phyloP scores from a whole-genome alignment of 208 protist species.

The Novymonas esmeraldas region DNA sequence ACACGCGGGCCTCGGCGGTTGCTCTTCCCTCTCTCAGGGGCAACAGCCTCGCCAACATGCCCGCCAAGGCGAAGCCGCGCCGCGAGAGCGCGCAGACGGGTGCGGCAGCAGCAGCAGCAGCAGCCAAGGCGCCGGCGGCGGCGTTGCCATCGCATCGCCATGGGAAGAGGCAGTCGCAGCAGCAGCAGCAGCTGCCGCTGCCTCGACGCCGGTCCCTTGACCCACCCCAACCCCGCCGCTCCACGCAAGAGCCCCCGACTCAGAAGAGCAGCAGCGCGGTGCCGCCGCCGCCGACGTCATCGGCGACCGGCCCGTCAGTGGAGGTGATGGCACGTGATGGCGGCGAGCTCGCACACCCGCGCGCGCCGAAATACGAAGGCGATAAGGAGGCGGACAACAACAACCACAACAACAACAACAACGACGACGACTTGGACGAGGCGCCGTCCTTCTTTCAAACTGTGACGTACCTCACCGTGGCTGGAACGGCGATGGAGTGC shows the following conservation, averaged over 20 bases:
- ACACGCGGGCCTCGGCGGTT: not conserved
- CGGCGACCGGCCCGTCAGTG: no score
- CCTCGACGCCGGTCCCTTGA: not conserved
- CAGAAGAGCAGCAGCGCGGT: no score
- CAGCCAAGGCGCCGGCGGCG: not conserved
- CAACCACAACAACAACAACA: no score
- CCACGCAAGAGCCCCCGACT: no score
- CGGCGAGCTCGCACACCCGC: no score
- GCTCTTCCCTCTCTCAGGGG: conserved; percentile 1
- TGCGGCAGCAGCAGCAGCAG: not conserved
- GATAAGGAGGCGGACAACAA: no score
- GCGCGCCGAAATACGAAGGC: no score
- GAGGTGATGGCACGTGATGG: no score
- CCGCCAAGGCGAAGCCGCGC: conserved; percentile 1
- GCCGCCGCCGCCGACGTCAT: no score
- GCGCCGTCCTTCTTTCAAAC: conserved; percentile 24
- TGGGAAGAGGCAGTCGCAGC: not conserved
- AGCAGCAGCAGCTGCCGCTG: not conserved
- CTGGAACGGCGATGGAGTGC: not conserved
- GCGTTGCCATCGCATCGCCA: not conserved
- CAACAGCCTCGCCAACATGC: conserved; percentile 3
- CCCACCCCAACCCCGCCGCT: not conserved
- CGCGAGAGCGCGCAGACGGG: not conserved
- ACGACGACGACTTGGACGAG: not conserved
- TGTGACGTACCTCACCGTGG: conserved; percentile 10